Percentiles rank a stretch among this genome's conserved stretches.
phyloP scores from a whole-genome alignment of 345 rosid species.

The Jatropha curcas region DNA sequence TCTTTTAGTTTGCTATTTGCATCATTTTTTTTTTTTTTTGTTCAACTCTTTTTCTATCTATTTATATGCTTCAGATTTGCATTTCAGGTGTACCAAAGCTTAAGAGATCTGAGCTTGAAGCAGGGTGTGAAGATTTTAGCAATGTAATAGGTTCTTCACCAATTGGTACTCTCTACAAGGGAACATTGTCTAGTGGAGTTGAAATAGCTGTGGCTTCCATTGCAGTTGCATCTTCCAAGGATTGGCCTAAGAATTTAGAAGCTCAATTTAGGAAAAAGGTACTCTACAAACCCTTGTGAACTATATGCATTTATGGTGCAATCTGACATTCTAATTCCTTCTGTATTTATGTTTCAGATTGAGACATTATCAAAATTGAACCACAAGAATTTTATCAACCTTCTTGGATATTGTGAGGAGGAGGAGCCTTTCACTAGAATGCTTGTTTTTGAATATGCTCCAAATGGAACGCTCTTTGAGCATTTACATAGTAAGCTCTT shows the following conservation, averaged over 20 bases:
- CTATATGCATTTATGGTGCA: neutral
- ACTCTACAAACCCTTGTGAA: constrained; percentile 11
- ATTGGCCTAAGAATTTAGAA: constrained; percentile 75
- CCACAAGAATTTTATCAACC: constrained; percentile 92
- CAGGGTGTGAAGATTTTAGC: constrained; percentile 96
- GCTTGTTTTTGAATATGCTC: constrained; percentile 95
- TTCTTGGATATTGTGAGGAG: constrained; percentile 83
- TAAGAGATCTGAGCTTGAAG: constrained; percentile 78
- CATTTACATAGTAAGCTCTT: constrained; percentile 79
- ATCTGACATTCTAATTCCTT: constrained; percentile 15
- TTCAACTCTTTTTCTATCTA: neutral
- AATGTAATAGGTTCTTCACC: constrained; percentile 78
- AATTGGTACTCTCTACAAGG: constrained; percentile 74
- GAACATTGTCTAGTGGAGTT: constrained; percentile 85
- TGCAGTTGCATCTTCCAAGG: constrained; percentile 43
- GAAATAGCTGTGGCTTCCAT: constrained; percentile 81
- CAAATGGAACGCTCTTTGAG: constrained; percentile 93
- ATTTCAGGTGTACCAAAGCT: constrained; percentile 60
- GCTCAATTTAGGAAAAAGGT: constrained; percentile 80
- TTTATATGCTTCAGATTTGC: neutral
- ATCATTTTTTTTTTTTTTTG: constrained; percentile 4
- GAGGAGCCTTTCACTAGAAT: constrained; percentile 79
- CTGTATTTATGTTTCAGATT: constrained; percentile 52
- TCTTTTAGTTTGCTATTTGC: neutral
- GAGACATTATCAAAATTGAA: constrained; percentile 71